These are phyloP conservation scores for Blepharisma japonicum DNA, from an alignment of 73 alveolate genomes.

Conservation along the genomic window DNA sequence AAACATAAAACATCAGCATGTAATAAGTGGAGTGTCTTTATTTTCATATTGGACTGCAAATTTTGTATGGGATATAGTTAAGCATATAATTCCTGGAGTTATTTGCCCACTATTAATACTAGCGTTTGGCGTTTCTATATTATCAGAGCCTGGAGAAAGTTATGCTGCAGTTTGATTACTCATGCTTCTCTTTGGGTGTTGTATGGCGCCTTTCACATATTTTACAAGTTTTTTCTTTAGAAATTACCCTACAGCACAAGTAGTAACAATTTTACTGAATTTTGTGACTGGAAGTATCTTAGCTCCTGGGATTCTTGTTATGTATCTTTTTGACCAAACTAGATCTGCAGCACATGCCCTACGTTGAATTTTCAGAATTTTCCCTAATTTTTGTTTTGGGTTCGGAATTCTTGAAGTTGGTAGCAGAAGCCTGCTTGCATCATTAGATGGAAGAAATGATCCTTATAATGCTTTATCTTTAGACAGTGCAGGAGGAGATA, in stretches of 20 bases:
- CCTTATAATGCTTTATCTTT: conserved; percentile 32
- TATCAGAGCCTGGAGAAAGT: conserved; percentile 38
- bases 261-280: conserved; percentile 61
- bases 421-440: conserved; percentile 32
- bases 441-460: conserved; percentile 34
- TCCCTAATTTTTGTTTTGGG: conserved; percentile 93
- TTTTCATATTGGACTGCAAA: conserved; percentile 85
- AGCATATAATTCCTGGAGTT: conserved; percentile 64
- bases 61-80: conserved; percentile 66
- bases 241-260: conserved; percentile 66
- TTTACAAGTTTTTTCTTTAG: conserved; percentile 66
- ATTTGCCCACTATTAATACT: conserved; percentile 38
- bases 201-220: conserved; percentile 88
- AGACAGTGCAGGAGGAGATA: conserved; percentile 50
- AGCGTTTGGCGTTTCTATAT: conserved; percentile 30
- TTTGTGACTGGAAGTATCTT: conserved; percentile 61
- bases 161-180: conserved; percentile 61
- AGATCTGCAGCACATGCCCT: conserved; percentile 55
- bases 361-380: conserved; percentile 74
- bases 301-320: conserved; percentile 40
- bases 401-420: conserved; percentile 75
- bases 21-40: conserved; percentile 82
- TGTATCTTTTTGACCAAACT: conserved; percentile 60
- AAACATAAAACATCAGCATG: conserved; percentile 87
- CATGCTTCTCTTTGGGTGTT: conserved; percentile 73